Evolutionary conservation across 2,329 filamentous ascomycete genomes (phyloP).

Genomic region (Alternaria angustiovoidea): DNA sequence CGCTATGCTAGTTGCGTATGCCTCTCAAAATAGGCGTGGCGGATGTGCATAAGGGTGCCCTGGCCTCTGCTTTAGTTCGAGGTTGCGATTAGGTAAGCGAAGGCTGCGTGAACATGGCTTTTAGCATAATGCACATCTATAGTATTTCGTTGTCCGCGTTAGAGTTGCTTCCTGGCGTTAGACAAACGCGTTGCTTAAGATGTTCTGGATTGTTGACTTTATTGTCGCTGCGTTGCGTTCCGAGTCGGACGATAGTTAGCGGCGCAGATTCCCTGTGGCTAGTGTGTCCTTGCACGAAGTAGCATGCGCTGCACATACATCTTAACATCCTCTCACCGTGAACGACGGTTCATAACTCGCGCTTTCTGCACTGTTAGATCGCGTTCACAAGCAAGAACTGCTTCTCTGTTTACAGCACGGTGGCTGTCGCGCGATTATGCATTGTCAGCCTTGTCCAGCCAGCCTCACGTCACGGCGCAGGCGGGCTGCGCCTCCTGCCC

Average conservation of each 20-base stretch:
- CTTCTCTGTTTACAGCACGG: constrained; percentile 1
- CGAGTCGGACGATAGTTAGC: not conserved
- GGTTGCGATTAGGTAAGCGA: not conserved
- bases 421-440: constrained; percentile 14
- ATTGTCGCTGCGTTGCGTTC: not conserved
- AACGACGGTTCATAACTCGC: not conserved
- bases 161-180: not conserved
- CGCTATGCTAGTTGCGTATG: no score
- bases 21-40: no score
- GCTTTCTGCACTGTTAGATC: not conserved
- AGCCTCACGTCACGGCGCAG: constrained; percentile 18
- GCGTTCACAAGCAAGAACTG: constrained; percentile 1
- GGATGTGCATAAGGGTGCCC: no score
- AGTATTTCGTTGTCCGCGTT: not conserved
- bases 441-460: constrained; percentile 17
- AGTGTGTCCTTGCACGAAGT: constrained; percentile 2
- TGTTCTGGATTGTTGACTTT: not conserved
- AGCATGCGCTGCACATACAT: constrained; percentile 2
- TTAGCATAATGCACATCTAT: not conserved
- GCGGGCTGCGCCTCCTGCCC: constrained; percentile 19
- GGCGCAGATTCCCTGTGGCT: not conserved
- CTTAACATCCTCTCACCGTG: not conserved
- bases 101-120: not conserved
- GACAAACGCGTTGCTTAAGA: not conserved
- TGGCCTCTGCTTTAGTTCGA: no score